A percentile compares a stretch with the other conserved stretches of the same genome.
phyloP scores from a whole-genome alignment of 371 early-diverging fungal species.

The Mortierella sp. region DNA sequence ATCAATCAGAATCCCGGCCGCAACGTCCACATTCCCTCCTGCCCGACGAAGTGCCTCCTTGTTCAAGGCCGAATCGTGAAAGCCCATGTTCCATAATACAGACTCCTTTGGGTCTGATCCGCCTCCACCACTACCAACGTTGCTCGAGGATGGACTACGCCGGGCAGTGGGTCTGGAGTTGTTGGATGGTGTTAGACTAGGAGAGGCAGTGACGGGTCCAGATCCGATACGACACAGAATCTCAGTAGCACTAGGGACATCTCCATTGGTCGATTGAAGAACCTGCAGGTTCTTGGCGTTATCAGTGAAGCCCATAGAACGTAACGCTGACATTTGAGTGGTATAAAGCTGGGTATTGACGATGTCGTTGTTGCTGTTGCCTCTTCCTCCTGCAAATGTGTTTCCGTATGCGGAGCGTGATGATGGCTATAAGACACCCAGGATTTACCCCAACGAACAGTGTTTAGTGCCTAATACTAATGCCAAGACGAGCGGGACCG shows the following conservation, averaged over 20 bases:
- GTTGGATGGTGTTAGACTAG: conserved; percentile 49
- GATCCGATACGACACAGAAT: conserved; percentile 64
- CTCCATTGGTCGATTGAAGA: conserved; percentile 76
- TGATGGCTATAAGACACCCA: conserved; percentile 19
- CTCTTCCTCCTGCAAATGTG: conserved; percentile 30
- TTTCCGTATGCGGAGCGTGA: conserved; percentile 44
- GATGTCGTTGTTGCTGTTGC: conserved; percentile 29
- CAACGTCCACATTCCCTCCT: conserved; percentile 69
- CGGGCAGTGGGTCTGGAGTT: conserved; percentile 9
- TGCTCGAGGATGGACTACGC: conserved; percentile 19
- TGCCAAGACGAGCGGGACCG: too few species aligned
- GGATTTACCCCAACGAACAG: not conserved
- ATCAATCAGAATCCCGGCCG: conserved; percentile 62
- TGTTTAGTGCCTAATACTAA: too few species aligned
- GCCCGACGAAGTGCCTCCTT: conserved; percentile 66
- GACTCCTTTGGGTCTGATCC: conserved; percentile 38
- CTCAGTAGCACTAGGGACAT: conserved; percentile 78
- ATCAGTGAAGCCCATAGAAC: conserved; percentile 84
- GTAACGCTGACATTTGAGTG: conserved; percentile 58
- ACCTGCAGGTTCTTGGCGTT: conserved; percentile 67
- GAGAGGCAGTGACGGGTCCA: conserved; percentile 56
- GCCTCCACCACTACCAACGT: conserved; percentile 13
- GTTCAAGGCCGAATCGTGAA: conserved; percentile 56
- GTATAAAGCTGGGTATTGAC: conserved; percentile 53
- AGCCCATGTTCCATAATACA: conserved; percentile 62